Evolutionary conservation across 2,329 filamentous ascomycete genomes (phyloP).

Genomic region (Fusarium sp.): DNA sequence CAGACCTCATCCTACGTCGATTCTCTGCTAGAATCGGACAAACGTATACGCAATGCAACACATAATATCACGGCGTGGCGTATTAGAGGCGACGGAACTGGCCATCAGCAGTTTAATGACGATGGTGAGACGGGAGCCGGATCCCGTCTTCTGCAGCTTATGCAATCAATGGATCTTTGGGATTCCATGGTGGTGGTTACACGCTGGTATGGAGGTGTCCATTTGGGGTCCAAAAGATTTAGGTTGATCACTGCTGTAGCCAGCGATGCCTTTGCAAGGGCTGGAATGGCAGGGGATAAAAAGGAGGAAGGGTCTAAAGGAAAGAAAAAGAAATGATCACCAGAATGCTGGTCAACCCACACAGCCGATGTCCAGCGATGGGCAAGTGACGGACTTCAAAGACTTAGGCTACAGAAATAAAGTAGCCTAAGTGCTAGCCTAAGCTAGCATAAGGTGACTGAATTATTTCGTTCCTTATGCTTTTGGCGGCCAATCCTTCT

Average conservation of each 20-base stretch:
- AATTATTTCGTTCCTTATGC: background rate
- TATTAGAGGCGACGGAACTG: constrained; percentile 72
- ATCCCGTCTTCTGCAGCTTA: constrained; percentile 82
- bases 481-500: background rate
- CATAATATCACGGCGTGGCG: constrained; percentile 40
- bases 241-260: constrained; percentile 88
- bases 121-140: constrained; percentile 96
- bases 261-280: constrained; percentile 83
- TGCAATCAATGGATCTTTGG: constrained; percentile 97
- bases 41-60: constrained; percentile 60
- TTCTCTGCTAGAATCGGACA: constrained; percentile 84
- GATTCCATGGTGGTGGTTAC: constrained; percentile 92
- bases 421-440: background rate
- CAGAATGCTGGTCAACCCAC: background rate
- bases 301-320: constrained; percentile 22
- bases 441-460: background rate
- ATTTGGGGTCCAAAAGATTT: constrained; percentile 89
- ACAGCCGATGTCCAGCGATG: constrained; percentile 4
- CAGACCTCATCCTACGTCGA: constrained; percentile 78
- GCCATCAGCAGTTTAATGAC: constrained; percentile 92
- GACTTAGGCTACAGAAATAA: background rate
- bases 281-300: constrained; percentile 73
- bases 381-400: background rate
- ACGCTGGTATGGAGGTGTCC: constrained; percentile 93
- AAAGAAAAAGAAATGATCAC: constrained; percentile 29